These are phyloP conservation scores for Backusella liffmaniae DNA, from an alignment of 192 early-diverging fungal species.

Conservation along the genomic window DNA sequence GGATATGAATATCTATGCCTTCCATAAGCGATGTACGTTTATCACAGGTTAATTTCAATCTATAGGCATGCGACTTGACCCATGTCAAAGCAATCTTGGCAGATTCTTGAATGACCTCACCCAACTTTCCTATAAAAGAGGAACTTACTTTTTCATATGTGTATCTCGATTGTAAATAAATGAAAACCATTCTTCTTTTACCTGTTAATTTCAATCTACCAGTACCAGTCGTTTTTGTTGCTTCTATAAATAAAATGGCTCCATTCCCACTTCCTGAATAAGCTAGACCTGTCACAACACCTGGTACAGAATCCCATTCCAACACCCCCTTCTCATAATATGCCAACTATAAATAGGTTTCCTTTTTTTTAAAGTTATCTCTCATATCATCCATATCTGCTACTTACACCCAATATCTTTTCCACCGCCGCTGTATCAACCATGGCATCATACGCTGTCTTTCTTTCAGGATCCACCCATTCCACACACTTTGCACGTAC, in stretches of 20 bases:
- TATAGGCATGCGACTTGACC: constrained; percentile 67
- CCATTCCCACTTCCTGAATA: constrained; percentile 73
- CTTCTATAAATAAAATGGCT: constrained; percentile 79
- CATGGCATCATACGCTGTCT: constrained; percentile 38
- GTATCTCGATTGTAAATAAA: not conserved
- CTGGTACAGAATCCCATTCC: constrained; percentile 60
- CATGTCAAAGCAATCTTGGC: constrained; percentile 72
- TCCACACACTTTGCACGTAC: constrained; percentile 65
- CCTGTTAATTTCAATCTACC: constrained; percentile 68
- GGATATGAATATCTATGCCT: constrained; percentile 79
- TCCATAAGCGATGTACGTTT: constrained; percentile 48
- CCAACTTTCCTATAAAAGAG: constrained; percentile 49
- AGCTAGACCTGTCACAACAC: constrained; percentile 80
- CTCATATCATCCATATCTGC: not conserved
- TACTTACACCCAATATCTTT: constrained; percentile 61
- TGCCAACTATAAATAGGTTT: constrained; percentile 34
- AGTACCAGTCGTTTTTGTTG: constrained; percentile 70
- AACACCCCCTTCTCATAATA: constrained; percentile 69
- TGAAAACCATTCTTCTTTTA: not conserved
- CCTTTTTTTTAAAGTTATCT: not conserved
- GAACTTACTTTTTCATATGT: not conserved
- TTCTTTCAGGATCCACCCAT: constrained; percentile 39
- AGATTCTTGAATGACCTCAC: constrained; percentile 86
- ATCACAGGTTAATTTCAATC: constrained; percentile 48
- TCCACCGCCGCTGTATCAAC: constrained; percentile 53